Evolutionary conservation across 371 early-diverging fungal genomes (phyloP).

Genomic region (Blakeslea trispora): DNA sequence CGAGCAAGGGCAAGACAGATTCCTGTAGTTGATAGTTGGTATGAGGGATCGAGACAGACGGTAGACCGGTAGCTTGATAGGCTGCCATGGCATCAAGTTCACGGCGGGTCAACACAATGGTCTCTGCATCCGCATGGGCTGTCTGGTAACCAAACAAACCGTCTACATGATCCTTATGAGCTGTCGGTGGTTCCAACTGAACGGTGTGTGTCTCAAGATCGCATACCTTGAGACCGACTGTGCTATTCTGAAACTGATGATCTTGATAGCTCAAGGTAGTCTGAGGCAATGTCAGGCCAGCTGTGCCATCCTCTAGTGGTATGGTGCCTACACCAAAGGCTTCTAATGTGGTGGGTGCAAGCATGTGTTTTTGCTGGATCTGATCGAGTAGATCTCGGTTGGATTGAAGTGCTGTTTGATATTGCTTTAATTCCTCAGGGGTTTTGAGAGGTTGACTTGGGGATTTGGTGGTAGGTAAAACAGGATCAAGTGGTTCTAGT

Average conservation of each 20-base stretch:
- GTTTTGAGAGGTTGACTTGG: no score
- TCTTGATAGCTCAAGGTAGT: slow-evolving; percentile 29
- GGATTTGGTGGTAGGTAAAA: no score
- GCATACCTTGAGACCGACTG: slow-evolving; percentile 44
- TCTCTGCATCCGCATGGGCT: slow-evolving; percentile 35
- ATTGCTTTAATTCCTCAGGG: no score
- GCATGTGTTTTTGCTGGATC: slow-evolving; percentile 17
- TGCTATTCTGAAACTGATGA: slow-evolving; percentile 21
- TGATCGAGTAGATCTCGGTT: slow-evolving; percentile 13
- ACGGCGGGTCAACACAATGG: slow-evolving; percentile 57
- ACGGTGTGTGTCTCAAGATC: slow-evolving; percentile 14
- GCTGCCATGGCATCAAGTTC: slow-evolving; percentile 77
- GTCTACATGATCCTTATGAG: slow-evolving; percentile 16
- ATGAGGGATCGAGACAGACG: slow-evolving; percentile 59
- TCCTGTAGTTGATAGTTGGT: slow-evolving; percentile 62
- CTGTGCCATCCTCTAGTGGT: background rate
- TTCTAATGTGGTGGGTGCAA: slow-evolving; percentile 24
- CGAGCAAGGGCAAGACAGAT: slow-evolving; percentile 60
- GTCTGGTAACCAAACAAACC: slow-evolving; percentile 74
- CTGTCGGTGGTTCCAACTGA: slow-evolving; percentile 32
- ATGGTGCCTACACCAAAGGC: slow-evolving; percentile 39
- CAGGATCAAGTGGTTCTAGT: background rate
- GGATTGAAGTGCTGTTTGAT: no score
- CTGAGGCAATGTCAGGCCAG: slow-evolving; percentile 50
- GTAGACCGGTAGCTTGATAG: slow-evolving; percentile 67